Base-by-base conservation (phyloP, 73 alveolate genomes). In the Uronychia setigera region DNA sequence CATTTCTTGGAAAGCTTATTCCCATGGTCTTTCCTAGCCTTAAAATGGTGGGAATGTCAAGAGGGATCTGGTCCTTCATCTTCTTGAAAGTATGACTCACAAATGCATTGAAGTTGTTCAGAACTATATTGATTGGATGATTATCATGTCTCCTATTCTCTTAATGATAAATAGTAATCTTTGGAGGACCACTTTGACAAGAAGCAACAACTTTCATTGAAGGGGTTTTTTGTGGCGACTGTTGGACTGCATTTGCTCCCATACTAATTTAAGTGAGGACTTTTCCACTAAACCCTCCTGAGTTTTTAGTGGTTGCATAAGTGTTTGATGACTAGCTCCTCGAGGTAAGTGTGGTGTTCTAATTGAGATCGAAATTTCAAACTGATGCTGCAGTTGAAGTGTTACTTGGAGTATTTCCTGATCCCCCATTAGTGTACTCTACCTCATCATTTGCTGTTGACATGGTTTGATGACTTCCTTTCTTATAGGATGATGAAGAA, bases 31-130 rank as follows among this genome's bases (percentile, higher is more conserved):
- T 33, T 25, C 79, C n/a, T 26, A 35, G 35, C 32, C 59, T 76
- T 25, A 76, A 30, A 58, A 76, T 30, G 28, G 28, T 9, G 27
- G 46, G 29, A 5, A 76, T 58, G 19, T 76, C 67, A 11, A 46
- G 5, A 11, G 5, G 28, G 59, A 29, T 28, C 59, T 76, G 32
- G 59, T 76, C 81, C 5, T 28, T 26, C 19, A 5, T 82, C 11
- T 86, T 32, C 58, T 82, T 82, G 58, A 88, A 88, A 14, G 77
- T 29, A 74, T 60, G 75, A 57, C 58, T 5, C 26, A 83, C 33
- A 60, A 88, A 34, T 27, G 78, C 19, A 58, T 83, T 88, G 82
- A 60, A 83, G 77, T 82, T 77, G 28, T 77, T 31, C n/a, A 83
- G 33, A 19, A 74, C 29, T 29, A 33, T 25, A 33, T 83, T 83